phyloP scores from a whole-genome alignment of 768 basidiomycete genomes.

The Leccinum longicurvipes region DNA sequence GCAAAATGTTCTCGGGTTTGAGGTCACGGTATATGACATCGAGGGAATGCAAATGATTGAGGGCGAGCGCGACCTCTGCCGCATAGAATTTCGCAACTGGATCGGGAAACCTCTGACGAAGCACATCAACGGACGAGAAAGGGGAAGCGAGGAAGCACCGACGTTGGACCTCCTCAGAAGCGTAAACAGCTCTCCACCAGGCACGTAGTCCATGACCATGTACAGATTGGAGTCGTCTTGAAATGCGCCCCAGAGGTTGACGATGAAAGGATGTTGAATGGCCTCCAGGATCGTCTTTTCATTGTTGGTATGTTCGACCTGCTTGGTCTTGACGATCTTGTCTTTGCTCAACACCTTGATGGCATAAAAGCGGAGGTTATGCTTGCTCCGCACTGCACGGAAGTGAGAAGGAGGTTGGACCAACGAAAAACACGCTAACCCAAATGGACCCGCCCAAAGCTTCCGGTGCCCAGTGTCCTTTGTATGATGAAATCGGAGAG shows the following conservation, averaged over 20 bases:
- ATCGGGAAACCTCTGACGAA: conserved; percentile 80
- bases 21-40: conserved; percentile 97
- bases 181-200: conserved; percentile 96
- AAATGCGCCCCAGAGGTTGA: conserved; percentile 95
- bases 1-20: conserved; percentile 94
- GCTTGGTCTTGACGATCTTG: conserved; percentile 87
- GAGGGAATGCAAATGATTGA: conserved; percentile 82
- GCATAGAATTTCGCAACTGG: conserved; percentile 98
- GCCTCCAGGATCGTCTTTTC: conserved; percentile 84
- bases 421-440: conserved; percentile 40
- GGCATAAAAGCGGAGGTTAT: conserved; percentile 94
- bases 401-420: background rate
- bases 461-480: conserved; percentile 88
- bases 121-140: conserved; percentile 7
- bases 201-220: conserved; percentile 97
- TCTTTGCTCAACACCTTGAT: conserved; percentile 95
- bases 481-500: conserved; percentile 78
- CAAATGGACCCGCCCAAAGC: conserved; percentile 94
- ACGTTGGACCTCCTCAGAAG: conserved; percentile 88
- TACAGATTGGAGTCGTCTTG: conserved; percentile 92
- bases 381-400: conserved; percentile 75
- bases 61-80: conserved; percentile 89
- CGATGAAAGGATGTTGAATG: conserved; percentile 89
- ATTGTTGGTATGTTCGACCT: conserved; percentile 96
- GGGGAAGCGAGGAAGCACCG: conserved; percentile 27